Percentiles rank a stretch among this genome's conserved stretches.
These are phyloP conservation scores for Digitaria exilis DNA, from an alignment of 202 grass and related monocot species.

Conservation along the genomic window DNA sequence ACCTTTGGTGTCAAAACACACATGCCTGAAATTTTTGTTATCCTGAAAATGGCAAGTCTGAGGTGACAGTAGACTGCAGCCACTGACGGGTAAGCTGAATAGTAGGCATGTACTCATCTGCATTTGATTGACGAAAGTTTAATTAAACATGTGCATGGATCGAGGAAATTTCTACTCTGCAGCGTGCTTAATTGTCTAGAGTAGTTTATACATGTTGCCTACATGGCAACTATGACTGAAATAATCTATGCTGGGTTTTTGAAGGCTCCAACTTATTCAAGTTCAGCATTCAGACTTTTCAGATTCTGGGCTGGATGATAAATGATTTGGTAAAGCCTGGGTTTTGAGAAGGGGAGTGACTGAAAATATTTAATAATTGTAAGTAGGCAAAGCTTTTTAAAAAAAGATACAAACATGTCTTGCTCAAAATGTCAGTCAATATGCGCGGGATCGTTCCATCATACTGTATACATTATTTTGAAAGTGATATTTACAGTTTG, in stretches of 20 bases:
- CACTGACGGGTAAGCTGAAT: neutral
- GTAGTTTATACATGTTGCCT: conserved; percentile 32
- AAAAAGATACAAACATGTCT: neutral
- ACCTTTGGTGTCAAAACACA: neutral
- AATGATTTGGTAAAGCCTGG: conserved; percentile 18
- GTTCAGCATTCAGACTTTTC: conserved; percentile 22
- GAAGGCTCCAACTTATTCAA: conserved; percentile 20
- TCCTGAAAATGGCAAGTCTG: conserved; percentile 17
- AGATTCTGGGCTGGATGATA: neutral
- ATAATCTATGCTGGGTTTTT: neutral
- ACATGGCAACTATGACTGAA: conserved; percentile 30
- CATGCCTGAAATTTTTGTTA: neutral
- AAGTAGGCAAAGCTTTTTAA: too few species aligned
- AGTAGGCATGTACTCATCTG: neutral
- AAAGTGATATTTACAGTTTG: neutral
- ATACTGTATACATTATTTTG: too few species aligned
- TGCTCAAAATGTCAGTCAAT: conserved; percentile 14
- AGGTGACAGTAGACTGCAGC: neutral
- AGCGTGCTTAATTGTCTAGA: conserved; percentile 28
- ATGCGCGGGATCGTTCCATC: too few species aligned
- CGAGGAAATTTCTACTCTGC: neutral
- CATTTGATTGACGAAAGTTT: neutral
- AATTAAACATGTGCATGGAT: conserved; percentile 10
- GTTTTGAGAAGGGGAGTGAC: neutral
- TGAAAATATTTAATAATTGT: too few species aligned